phyloP scores from a whole-genome alignment of 768 basidiomycete genomes.

The Lactarius psammicola region DNA sequence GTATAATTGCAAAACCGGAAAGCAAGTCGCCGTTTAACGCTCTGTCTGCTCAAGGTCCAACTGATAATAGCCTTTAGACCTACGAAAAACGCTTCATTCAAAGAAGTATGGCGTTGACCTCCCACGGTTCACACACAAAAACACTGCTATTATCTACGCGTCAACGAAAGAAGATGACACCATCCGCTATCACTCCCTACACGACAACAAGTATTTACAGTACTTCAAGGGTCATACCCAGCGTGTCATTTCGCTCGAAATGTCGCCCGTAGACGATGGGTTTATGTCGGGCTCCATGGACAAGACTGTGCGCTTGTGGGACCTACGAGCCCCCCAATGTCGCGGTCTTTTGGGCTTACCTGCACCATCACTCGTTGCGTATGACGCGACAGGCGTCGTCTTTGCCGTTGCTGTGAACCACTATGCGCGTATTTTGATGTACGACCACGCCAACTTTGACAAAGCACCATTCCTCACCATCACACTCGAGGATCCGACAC shows the following conservation, averaged over 20 bases:
- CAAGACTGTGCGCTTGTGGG: constrained; percentile 95
- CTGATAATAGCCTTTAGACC: constrained; percentile 48
- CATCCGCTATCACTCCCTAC: constrained; percentile 89
- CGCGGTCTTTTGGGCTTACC: constrained; percentile 77
- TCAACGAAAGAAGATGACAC: constrained; percentile 96
- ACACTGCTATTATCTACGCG: constrained; percentile 79
- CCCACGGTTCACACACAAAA: constrained; percentile 92
- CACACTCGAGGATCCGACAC: constrained; percentile 76
- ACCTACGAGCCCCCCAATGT: constrained; percentile 76
- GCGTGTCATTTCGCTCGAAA: constrained; percentile 84
- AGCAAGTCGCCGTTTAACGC: constrained; percentile 59
- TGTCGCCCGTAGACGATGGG: constrained; percentile 90
- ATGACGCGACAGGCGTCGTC: constrained; percentile 77
- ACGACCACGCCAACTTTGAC: constrained; percentile 84
- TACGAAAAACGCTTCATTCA: constrained; percentile 75
- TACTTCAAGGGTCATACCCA: constrained; percentile 96
- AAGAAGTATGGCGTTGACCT: constrained; percentile 97
- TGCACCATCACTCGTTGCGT: constrained; percentile 74
- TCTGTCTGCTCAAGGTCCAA: constrained; percentile 31
- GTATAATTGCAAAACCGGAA: constrained; percentile 88
- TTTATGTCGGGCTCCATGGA: constrained; percentile 96
- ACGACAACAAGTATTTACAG: constrained; percentile 94
- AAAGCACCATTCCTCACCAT: constrained; percentile 89
- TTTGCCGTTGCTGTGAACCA: constrained; percentile 86
- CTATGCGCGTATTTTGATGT: constrained; percentile 78